These are phyloP conservation scores for Ormosia emarginata DNA, from an alignment of 306 rosid genomes.

Conservation along the genomic window DNA sequence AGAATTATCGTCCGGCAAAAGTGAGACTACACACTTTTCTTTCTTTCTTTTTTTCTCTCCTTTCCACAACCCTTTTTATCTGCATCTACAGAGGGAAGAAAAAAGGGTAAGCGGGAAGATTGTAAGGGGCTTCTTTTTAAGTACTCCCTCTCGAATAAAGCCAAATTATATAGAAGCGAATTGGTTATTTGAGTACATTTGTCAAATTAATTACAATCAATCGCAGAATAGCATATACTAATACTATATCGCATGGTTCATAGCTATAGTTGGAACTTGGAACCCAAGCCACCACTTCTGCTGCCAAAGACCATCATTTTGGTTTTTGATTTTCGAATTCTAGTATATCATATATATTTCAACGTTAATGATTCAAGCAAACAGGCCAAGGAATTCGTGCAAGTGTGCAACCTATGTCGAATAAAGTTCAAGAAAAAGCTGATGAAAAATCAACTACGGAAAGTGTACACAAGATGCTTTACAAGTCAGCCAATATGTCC, in stretches of 20 bases:
- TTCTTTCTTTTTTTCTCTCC: too few species aligned
- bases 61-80: too few species aligned
- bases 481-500: background rate
- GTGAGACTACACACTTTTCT: too few species aligned
- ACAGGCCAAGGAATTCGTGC: background rate
- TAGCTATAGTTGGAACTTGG: background rate
- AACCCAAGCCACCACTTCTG: background rate
- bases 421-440: background rate
- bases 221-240: background rate
- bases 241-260: background rate
- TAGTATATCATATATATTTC: too few species aligned
- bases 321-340: background rate
- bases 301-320: background rate
- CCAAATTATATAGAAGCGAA: too few species aligned
- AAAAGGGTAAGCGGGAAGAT: too few species aligned
- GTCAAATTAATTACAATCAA: too few species aligned
- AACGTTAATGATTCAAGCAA: background rate
- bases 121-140: too few species aligned
- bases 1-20: too few species aligned
- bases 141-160: too few species aligned
- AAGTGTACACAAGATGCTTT: slow-evolving; percentile 17
- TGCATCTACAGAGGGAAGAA: too few species aligned
- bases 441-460: slow-evolving; percentile 6
- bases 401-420: background rate
- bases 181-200: too few species aligned